Evolutionary conservation across 1,139 yeast genomes (phyloP), one percentile per base, ranked within the genome.

Genomic region (Sugiyamaella castrensis): DNA sequence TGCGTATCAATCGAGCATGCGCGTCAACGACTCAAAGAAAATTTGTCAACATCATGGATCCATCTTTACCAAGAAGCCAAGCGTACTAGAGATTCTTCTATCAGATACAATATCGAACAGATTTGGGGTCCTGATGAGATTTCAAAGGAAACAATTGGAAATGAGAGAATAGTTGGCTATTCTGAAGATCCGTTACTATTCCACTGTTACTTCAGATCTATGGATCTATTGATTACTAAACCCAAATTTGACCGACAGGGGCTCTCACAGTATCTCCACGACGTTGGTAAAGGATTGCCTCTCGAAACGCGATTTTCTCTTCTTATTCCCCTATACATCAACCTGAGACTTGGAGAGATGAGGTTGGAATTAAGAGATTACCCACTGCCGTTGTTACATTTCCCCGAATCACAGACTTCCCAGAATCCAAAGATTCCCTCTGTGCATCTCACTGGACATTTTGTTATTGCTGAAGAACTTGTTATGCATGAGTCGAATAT

Each of bases 281-380:
- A 80, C 15, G 73, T 84, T 13, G 98, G 98, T 4, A 91, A 88
- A 63, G 95, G 95, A 0, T 77, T 84, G 26, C 97, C 98, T 0
- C 63, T 66, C 47, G 85, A 83, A 54, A 80, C 91, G 0, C 63
- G 71, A 46, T 91, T 82, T 63, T 81, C 94, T 0, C 71, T 86
- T 16, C 65, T 85, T 61, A 61, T 89, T 1, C 98, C 98, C 0
- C 61, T 82, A 47, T 73, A 69, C 63, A 49, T 81, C 19, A 71
- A 75, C 30, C 63, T 84, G 49, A 67, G 68, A 9, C 66, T 82
- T 37, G 71, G 71, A 10, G 86, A 81, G 51, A 63, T 79, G 36
- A 66, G 83, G 30, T 70, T 81, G 57, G 81, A 79, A 54, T 57
- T 82, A 47, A 68, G 88, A 37, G 95, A 86, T 58, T 84, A 80